These are phyloP conservation scores for Lentinula boryana DNA, from an alignment of 768 basidiomycete species.

Conservation along the genomic window DNA sequence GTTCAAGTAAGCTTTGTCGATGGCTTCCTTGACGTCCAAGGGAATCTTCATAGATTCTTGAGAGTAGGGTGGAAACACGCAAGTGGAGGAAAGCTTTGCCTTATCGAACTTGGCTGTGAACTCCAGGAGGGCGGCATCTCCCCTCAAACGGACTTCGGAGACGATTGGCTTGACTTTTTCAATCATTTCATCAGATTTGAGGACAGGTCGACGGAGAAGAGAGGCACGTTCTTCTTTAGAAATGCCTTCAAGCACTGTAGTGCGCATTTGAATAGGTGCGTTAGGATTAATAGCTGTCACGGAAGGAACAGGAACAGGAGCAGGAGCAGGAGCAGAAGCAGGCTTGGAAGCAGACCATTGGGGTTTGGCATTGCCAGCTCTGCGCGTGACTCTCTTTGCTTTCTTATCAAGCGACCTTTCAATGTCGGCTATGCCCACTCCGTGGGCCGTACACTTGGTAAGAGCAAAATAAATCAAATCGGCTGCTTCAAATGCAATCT, in stretches of 20 bases:
- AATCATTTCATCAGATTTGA: constrained; percentile 86
- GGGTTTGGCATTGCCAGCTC: constrained; percentile 90
- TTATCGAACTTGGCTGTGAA: constrained; percentile 94
- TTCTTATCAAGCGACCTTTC: constrained; percentile 81
- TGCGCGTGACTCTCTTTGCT: constrained; percentile 78
- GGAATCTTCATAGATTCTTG: constrained; percentile 57
- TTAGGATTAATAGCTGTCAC: constrained; percentile 18
- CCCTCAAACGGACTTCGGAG: constrained; percentile 73
- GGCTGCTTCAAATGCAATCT: constrained; percentile 92
- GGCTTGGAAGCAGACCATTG: constrained; percentile 46
- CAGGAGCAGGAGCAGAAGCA: constrained; percentile 10
- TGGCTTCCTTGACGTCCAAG: constrained; percentile 66
- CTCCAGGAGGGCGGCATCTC: constrained; percentile 82
- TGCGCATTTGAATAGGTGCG: constrained; percentile 72
- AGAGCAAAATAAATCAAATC: constrained; percentile 93
- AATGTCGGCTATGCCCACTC: constrained; percentile 78
- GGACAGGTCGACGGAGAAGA: constrained; percentile 84
- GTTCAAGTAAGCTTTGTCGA: constrained; percentile 87
- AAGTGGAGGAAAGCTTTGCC: constrained; percentile 59
- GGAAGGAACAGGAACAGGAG: constrained; percentile 5
- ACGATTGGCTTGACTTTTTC: constrained; percentile 92
- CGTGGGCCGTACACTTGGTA: constrained; percentile 75
- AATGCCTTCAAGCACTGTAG: constrained; percentile 47
- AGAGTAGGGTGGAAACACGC: constrained; percentile 76
- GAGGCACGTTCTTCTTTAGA: constrained; percentile 50